Base-by-base conservation (phyloP, 176 grass and related monocot genomes). In the Alopecurus myosuroides region DNA sequence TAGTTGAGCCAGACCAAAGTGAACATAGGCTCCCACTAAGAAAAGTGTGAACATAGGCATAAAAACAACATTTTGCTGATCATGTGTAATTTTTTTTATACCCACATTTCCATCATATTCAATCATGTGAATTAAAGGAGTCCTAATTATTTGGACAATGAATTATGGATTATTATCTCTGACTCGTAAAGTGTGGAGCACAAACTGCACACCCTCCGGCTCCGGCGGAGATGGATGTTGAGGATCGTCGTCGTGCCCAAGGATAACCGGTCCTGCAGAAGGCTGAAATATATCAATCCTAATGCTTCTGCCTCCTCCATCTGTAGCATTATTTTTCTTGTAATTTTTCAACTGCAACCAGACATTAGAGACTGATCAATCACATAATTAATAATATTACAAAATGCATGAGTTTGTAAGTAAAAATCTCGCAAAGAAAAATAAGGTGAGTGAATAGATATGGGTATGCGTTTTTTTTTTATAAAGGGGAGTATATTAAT, bases 111-210 rank as follows among this genome's bases (percentile, higher is more conserved):
- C n/a, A n/a, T n/a, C n/a, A n/a, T n/a, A n/a, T n/a, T n/a, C n/a
- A n/a, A n/a, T n/a, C n/a, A n/a, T n/a, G n/a, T n/a, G n/a, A n/a
- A n/a, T n/a, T n/a, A n/a, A n/a, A n/a, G n/a, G n/a, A n/a, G n/a
- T n/a, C n/a, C n/a, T n/a, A n/a, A n/a, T n/a, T n/a, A 48, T 48
- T 11, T 17, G 9, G 14, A 11, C 23, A 13, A 14, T 30, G 17
- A 36, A 48, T 53, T 14, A 49, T 49, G 46, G 46, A 31, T 62
- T 1, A 18, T 11, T 37, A 40, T 58, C 41, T 79, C 74, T 80
- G n/a, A 79, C 87, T 39, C 81, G 81, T 18, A 80, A 50, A 35
- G 87, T 84, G 33, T 50, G 25, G 11, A 84, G 36, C 41, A 52
- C 66, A 20, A 80, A 84, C n/a, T 67, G 40, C 45, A 80, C 87